phyloP scores from a whole-genome alignment of 257 asterid species.

The Jaltomata sinuosa region DNA sequence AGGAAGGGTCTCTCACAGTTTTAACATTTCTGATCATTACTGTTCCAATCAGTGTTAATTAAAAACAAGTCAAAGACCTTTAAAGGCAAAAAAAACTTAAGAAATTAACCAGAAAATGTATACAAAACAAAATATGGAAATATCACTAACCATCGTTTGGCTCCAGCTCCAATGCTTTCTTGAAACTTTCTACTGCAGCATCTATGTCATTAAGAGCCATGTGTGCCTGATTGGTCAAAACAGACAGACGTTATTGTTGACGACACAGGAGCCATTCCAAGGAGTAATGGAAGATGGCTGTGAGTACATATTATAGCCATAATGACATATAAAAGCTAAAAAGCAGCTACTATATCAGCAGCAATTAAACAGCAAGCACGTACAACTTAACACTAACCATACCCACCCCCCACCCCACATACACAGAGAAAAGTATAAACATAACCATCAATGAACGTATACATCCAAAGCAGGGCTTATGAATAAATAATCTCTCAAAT shows the following conservation, averaged over 20 bases:
- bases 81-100: not conserved
- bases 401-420: not conserved
- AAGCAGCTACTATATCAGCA: not conserved
- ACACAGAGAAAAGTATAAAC: not conserved
- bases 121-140: not conserved
- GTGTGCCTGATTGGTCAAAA: constrained; percentile 52
- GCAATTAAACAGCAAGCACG: not conserved
- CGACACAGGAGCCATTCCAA: not conserved
- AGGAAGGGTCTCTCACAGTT: not conserved
- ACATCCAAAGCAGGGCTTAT: not conserved
- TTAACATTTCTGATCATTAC: not conserved
- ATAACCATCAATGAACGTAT: not conserved
- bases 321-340: not conserved
- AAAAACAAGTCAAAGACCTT: not conserved
- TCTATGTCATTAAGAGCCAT: constrained; percentile 87
- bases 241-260: not conserved
- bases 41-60: not conserved
- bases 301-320: not conserved
- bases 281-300: not conserved
- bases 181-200: constrained; percentile 84
- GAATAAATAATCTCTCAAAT: not conserved
- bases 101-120: not conserved
- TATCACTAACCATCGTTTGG: constrained; percentile 78
- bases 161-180: constrained; percentile 80
- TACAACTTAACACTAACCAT: not conserved